A percentile compares a stretch with the other conserved stretches of the same genome.
phyloP scores from a whole-genome alignment of 352 stramenopile genomes.

The Pythium brassicae region DNA sequence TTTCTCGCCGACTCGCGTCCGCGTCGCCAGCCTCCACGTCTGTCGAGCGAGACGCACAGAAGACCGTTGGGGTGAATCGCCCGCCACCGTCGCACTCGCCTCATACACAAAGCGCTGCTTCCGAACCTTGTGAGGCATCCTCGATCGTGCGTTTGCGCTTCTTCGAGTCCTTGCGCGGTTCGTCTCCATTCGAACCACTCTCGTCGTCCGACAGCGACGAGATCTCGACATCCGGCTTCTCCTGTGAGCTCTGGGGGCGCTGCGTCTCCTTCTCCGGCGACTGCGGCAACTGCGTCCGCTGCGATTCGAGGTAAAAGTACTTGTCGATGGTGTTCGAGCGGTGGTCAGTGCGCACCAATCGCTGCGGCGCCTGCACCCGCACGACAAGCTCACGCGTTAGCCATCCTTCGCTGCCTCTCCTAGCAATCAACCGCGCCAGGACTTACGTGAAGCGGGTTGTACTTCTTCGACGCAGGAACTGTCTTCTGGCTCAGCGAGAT shows the following conservation, averaged over 20 bases:
- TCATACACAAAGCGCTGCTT: neutral
- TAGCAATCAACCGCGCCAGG: neutral
- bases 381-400: neutral
- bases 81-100: neutral
- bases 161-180: constrained; percentile 3
- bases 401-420: neutral
- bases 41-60: constrained; percentile 1
- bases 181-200: neutral
- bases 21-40: constrained; percentile 21
- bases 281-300: constrained; percentile 46
- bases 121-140: constrained; percentile 9
- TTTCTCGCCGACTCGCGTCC: constrained; percentile 24
- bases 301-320: constrained; percentile 77
- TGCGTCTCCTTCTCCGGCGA: constrained; percentile 15
- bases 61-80: constrained; percentile 1
- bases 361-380: constrained; percentile 61
- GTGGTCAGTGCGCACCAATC: constrained; percentile 79
- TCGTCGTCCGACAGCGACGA: constrained; percentile 7
- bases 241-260: constrained; percentile 5
- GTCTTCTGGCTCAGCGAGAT: constrained; percentile 54
- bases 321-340: constrained; percentile 86
- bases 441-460: constrained; percentile 55
- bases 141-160: constrained; percentile 6
- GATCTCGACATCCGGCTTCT: constrained; percentile 3
- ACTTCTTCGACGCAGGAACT: constrained; percentile 59